Evolutionary conservation across 148 eudicot genomes (phyloP).

Genomic region (Fagopyrum homotropicum): DNA sequence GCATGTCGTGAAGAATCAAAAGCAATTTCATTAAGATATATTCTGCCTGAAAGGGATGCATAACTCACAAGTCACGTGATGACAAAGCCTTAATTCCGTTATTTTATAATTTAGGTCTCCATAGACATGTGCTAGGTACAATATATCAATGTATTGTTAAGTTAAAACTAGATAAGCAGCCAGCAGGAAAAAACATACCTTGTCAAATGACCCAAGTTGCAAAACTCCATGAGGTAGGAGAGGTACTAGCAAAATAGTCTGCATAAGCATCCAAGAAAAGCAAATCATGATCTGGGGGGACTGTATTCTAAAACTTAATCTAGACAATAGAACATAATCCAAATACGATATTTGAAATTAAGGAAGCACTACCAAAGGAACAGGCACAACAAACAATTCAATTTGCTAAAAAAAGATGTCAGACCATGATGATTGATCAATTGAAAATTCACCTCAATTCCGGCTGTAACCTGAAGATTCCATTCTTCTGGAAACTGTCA

Average conservation of each 20-base stretch:
- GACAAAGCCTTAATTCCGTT: no score
- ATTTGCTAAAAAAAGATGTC: neutral
- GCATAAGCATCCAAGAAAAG: constrained; percentile 20
- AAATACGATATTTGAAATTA: neutral
- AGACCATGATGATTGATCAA: neutral
- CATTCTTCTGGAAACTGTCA: constrained; percentile 62
- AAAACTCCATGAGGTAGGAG: constrained; percentile 61
- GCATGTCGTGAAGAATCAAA: no score
- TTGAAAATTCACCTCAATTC: constrained; percentile 51
- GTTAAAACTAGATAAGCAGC: neutral
- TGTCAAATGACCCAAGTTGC: constrained; percentile 68
- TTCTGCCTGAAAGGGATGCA: no score
- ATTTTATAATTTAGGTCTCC: no score
- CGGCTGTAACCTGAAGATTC: constrained; percentile 55
- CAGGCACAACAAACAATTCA: neutral
- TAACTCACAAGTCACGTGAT: no score
- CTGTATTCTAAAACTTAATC: no score
- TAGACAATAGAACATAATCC: no score
- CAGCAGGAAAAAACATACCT: constrained; percentile 27
- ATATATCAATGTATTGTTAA: neutral
- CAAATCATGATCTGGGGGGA: neutral
- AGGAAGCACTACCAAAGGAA: neutral
- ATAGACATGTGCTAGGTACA: neutral
- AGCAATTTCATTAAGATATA: no score
- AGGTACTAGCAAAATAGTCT: constrained; percentile 70